Percentiles rank a stretch among this genome's conserved stretches.
Evolutionary conservation across 306 rosid species (phyloP).

Genomic region (Trichosanthes cucumerina): DNA sequence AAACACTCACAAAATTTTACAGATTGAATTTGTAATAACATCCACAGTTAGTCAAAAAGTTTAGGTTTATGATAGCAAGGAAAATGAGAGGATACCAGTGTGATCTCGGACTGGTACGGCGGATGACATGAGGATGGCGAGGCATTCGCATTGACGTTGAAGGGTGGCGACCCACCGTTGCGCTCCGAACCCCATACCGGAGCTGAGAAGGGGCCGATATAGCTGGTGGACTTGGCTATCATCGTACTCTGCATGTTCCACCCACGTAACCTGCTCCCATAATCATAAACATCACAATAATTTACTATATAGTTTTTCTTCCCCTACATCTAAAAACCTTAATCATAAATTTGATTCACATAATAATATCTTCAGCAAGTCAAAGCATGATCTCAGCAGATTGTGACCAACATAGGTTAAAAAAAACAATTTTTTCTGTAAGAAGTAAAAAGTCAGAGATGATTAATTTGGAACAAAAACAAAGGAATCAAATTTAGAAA

Average conservation of each 20-base stretch:
- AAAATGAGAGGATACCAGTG: slow-evolving; percentile 22
- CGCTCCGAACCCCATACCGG: slow-evolving; percentile 88
- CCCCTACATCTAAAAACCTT: background rate
- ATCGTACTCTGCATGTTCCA: slow-evolving; percentile 88
- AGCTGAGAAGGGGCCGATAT: slow-evolving; percentile 59
- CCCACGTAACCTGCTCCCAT: slow-evolving; percentile 80
- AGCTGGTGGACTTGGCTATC: slow-evolving; percentile 76
- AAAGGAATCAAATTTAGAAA: background rate
- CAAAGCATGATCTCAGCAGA: slow-evolving; percentile 2
- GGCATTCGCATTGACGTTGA: slow-evolving; percentile 88
- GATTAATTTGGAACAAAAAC: background rate
- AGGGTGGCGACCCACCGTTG: slow-evolving; percentile 87
- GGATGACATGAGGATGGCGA: slow-evolving; percentile 84
- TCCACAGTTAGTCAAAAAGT: background rate
- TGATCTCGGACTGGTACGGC: slow-evolving; percentile 57
- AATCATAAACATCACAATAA: background rate
- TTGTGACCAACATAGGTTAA: background rate
- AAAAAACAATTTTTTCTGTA: background rate
- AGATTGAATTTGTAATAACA: background rate
- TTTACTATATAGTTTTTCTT: background rate
- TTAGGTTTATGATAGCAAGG: background rate
- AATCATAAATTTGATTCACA: background rate
- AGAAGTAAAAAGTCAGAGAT: slow-evolving; percentile 5
- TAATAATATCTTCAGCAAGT: background rate
- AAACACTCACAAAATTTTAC: background rate